These are phyloP conservation scores for Chenopodium suecicum DNA, from an alignment of 148 eudicot genomes.

Conservation along the genomic window DNA sequence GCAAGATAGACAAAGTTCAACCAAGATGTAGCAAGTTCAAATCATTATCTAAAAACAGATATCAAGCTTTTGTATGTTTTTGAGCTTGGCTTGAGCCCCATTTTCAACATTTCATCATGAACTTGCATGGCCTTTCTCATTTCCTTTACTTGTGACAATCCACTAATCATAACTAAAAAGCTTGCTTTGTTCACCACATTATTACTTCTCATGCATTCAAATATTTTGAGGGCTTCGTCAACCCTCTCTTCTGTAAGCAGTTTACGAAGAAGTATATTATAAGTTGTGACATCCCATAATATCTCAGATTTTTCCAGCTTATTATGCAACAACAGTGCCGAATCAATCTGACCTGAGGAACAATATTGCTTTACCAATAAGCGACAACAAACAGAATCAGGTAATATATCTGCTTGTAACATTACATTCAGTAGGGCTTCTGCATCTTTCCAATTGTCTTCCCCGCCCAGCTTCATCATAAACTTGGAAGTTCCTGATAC, in stretches of 20 bases:
- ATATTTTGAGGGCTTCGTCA: conserved; percentile 52
- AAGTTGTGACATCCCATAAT: conserved; percentile 52
- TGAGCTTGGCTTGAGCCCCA: conserved; percentile 70
- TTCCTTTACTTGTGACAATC: conserved; percentile 58
- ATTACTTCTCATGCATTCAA: conserved; percentile 63
- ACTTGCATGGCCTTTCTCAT: conserved; percentile 80
- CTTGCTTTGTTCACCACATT: conserved; percentile 52
- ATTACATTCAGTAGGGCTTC: conserved; percentile 51
- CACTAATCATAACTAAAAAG: conserved; percentile 64
- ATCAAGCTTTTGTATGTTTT: conserved; percentile 67
- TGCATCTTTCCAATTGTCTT: conserved; percentile 53
- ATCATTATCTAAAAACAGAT: conserved; percentile 52
- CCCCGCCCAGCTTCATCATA: conserved; percentile 43
- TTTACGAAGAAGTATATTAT: conserved; percentile 54
- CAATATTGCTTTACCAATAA: conserved; percentile 58
- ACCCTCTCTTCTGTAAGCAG: conserved; percentile 50
- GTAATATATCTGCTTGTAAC: conserved; percentile 43
- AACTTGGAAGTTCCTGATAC: conserved; percentile 41
- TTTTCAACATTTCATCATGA: conserved; percentile 85
- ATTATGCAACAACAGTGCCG: conserved; percentile 54
- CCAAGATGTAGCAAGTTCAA: background rate
- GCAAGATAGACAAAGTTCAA: background rate
- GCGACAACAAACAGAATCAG: conserved; percentile 55
- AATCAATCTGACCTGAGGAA: conserved; percentile 46
- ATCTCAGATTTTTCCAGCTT: conserved; percentile 46